Percentiles rank a stretch among this genome's conserved stretches.
phyloP scores from a whole-genome alignment of 768 basidiomycete genomes.

The Kwoniella bestiolae region DNA sequence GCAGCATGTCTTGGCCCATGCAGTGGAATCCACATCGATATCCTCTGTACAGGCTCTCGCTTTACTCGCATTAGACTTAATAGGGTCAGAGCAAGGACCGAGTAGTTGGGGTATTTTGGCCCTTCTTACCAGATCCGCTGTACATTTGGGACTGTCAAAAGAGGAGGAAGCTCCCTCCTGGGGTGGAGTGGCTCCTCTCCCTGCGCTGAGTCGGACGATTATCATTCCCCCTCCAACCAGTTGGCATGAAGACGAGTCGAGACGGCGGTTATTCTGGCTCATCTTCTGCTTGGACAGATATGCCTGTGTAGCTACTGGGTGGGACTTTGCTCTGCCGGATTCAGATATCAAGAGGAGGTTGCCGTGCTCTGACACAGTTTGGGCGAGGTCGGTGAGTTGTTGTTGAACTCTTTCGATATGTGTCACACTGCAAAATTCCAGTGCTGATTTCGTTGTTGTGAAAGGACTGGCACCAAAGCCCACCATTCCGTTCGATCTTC shows the following conservation, averaged over 20 bases:
- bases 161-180: constrained; percentile 40
- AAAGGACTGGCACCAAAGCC: constrained; percentile 40
- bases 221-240: constrained; percentile 51
- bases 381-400: constrained; percentile 40
- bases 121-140: constrained; percentile 53
- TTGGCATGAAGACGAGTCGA: constrained; percentile 56
- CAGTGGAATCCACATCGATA: constrained; percentile 55
- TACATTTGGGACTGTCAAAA: constrained; percentile 51
- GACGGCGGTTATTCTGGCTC: constrained; percentile 56
- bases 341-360: constrained; percentile 52
- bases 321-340: constrained; percentile 53
- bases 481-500: constrained; percentile 44
- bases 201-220: constrained; percentile 47
- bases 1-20: constrained; percentile 53
- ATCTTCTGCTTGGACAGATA: constrained; percentile 57
- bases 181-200: constrained; percentile 38
- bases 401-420: no score
- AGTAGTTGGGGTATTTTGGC: constrained; percentile 56
- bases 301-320: constrained; percentile 56
- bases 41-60: constrained; percentile 56
- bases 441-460: neutral
- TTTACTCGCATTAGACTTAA: constrained; percentile 55
- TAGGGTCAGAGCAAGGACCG: constrained; percentile 56
- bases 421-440: no score
- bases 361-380: constrained; percentile 47